Base-by-base conservation (phyloP, 73 alveolate genomes). In the Paramecium pentaurelia region DNA sequence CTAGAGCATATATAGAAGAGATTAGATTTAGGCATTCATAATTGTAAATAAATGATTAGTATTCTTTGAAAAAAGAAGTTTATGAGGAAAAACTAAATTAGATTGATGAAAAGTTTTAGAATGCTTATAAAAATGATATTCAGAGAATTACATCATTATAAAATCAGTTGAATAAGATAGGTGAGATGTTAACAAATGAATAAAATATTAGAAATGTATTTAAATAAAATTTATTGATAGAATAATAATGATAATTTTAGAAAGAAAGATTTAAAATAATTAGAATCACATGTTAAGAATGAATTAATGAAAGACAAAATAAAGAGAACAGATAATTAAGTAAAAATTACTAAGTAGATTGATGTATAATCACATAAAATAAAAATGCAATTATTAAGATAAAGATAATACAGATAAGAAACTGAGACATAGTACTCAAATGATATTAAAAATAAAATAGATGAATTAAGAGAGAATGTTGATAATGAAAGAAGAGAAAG, bases 321-420 rank as follows among this genome's bases (percentile, higher is more conserved):
- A 34, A 18, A 30, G 16, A 71, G 98, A 42, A 95, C 92, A 58
- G 98, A 95, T 40, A 40, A 40, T 40, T 40, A 95, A 60, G 89
- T 88, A 11, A 95, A 95, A 73, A 58, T 95, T 6, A 44, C 92
- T 6, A 95, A 92, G 47, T 32, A 86, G 58, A 80, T 94, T 12
- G 98, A 95, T 86, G 98, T 94, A 71, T 86, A 93, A 58, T 92
- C 95, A 0, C 95, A 60, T 73, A 25, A 89, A 11, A 30, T 95
- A 25, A 95, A 75, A 68, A 90, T 95, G 27, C 96, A 95, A 58
- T 42, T 95, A 27, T 95, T 97, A 28, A 94, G 92, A 77, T 97
- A 95, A 45, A 86, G 89, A 90, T 93, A 95, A 77, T 51, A 70
- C 9, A 94, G 98, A 77, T 95, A 95, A 58, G 49, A 40, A 92